Evolutionary conservation across 164 flowering plant species (phyloP).

Genomic region (Amborella trichopoda): DNA sequence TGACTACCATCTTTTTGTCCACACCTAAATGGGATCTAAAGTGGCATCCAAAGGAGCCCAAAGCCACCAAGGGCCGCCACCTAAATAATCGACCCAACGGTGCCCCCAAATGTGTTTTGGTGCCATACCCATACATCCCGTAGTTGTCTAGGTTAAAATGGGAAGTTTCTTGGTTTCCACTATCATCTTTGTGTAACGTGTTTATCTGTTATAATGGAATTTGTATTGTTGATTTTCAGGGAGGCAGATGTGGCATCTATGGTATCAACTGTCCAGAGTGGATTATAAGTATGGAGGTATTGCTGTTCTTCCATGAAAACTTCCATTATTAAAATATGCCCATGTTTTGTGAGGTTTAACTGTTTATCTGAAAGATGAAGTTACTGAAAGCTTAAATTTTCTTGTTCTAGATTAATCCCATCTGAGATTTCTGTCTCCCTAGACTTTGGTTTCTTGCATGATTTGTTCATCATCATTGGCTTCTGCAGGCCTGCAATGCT

Average conservation of each 20-base stretch:
- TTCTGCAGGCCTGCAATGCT: constrained; percentile 95
- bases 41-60: not conserved
- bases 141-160: not conserved
- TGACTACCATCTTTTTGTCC: no score
- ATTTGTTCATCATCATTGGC: not conserved
- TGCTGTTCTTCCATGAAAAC: not conserved
- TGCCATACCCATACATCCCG: not conserved
- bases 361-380: not conserved
- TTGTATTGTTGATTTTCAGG: constrained; percentile 29
- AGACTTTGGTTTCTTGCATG: not conserved
- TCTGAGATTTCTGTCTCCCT: not conserved
- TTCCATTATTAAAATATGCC: not conserved
- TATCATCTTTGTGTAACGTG: not conserved
- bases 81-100: not conserved
- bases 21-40: not conserved
- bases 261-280: constrained; percentile 84
- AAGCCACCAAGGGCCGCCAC: not conserved
- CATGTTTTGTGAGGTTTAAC: not conserved
- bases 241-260: constrained; percentile 83
- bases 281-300: constrained; percentile 96
- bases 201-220: not conserved
- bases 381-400: not conserved
- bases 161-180: not conserved
- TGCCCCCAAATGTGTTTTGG: not conserved
- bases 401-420: not conserved